Evolutionary conservation across 2,329 filamentous ascomycete species (phyloP).

Genomic region (Cladosporium phlei): DNA sequence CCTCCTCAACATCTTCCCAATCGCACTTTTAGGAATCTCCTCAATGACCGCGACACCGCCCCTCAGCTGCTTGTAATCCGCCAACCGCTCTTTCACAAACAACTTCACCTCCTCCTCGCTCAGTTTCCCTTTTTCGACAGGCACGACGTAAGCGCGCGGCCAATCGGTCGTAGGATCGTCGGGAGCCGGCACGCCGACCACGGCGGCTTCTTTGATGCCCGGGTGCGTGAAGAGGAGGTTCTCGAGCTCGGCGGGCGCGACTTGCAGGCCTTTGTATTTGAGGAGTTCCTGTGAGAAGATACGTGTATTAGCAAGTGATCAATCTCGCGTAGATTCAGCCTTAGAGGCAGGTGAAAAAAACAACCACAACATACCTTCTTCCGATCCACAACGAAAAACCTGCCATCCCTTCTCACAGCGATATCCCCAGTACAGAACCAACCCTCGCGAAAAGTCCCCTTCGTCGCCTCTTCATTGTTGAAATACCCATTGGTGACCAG

Average conservation of each 20-base stretch:
- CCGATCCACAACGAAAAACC: conserved; percentile 86
- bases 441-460: conserved; percentile 66
- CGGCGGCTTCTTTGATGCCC: conserved; percentile 41
- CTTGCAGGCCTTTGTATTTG: conserved; percentile 47
- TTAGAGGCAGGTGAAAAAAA: too few species aligned
- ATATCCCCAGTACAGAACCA: conserved; percentile 92
- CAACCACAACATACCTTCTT: conserved; percentile 30
- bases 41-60: conserved; percentile 44
- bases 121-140: conserved; percentile 32
- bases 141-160: conserved; percentile 42
- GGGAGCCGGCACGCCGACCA: conserved; percentile 41
- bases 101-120: conserved; percentile 38
- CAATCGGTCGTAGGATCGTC: conserved; percentile 44
- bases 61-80: conserved; percentile 43
- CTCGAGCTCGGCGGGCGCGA: conserved; percentile 46
- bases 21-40: conserved; percentile 45
- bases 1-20: conserved; percentile 45
- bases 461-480: conserved; percentile 66
- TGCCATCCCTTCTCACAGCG: conserved; percentile 70
- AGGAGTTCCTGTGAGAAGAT: conserved; percentile 57
- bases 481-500: conserved; percentile 77
- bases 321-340: not conserved
- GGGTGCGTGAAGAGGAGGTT: conserved; percentile 40
- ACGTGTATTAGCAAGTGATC: too few species aligned
- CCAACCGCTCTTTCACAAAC: conserved; percentile 42